Conservation (phyloP, 805 yeast species). For the Zygotorulaspora danielsina region DNA sequence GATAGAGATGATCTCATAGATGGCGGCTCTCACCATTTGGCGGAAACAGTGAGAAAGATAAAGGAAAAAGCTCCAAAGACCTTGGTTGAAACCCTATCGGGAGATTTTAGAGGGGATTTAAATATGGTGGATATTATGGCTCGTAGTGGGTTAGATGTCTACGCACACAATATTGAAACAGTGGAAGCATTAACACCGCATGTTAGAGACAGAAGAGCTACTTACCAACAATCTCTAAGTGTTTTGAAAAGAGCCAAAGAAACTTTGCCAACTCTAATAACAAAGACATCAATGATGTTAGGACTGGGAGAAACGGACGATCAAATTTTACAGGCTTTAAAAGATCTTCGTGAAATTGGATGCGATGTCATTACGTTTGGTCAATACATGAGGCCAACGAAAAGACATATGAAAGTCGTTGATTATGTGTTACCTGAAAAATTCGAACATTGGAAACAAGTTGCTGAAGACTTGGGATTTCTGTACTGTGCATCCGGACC, state of each 20-base stretch:
- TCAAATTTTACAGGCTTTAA: slow-evolving; percentile 70
- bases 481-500: slow-evolving; percentile 97
- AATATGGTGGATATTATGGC: slow-evolving; percentile 78
- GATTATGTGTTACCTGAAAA: slow-evolving; percentile 92
- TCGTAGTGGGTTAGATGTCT: slow-evolving; percentile 83
- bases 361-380: slow-evolving; percentile 98
- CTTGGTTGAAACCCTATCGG: slow-evolving; percentile 87
- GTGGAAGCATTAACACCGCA: slow-evolving; percentile 93
- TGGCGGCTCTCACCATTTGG: slow-evolving; percentile 90
- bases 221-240: slow-evolving; percentile 79
- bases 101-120: slow-evolving; percentile 92
- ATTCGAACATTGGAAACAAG: slow-evolving; percentile 87
- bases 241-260: slow-evolving; percentile 80
- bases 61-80: slow-evolving; percentile 87
- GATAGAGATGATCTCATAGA: slow-evolving; percentile 93
- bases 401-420: slow-evolving; percentile 96
- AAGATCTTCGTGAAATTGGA: slow-evolving; percentile 64
- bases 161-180: slow-evolving; percentile 95
- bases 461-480: slow-evolving; percentile 86
- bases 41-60: slow-evolving; percentile 79
- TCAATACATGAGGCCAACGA: slow-evolving; percentile 98
- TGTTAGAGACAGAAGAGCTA: slow-evolving; percentile 94
- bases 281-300: slow-evolving; percentile 93
- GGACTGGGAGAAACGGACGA: slow-evolving; percentile 97
- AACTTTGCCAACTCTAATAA: slow-evolving; percentile 66